Evolutionary conservation across 2,329 filamentous ascomycete genomes (phyloP), one percentile per base, ranked within the genome.

Genomic region (Rhynchosporium secalis): DNA sequence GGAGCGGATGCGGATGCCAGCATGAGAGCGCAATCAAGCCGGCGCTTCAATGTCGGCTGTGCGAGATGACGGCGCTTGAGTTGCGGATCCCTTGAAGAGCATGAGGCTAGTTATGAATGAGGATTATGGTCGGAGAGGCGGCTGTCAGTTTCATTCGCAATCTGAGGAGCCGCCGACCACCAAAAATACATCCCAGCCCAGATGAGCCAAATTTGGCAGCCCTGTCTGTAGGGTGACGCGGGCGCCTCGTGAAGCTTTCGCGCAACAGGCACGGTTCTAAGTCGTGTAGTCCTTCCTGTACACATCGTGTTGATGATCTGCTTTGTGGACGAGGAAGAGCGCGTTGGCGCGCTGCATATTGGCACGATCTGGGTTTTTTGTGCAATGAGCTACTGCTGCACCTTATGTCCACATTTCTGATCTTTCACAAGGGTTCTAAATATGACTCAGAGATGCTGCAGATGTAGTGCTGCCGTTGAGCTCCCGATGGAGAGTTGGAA

Each of bases 391-490:
- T 43, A 43, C 57, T 59, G 15, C 64, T 65, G 62, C 65, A 43
- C 55, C 54, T 64, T 49, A 54, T 61, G 56, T 58, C 56, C 33
- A 58, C 57, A 58, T 63, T 26, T 40, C 47, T 20, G 59, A 29
- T 45, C 49, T 56, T 6, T 49, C 54, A 45, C 61, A 65, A 59
- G 61, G 56, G 46, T 62, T 68, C 68, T 70, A 70, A 70, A 62
- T 67, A 69, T 74, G 72, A 74, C 63, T 74, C 72, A 74, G 64
- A 69, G 67, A 64, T 61, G 62, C 70, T 71, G 70, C 70, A 57
- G 48, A 51, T 59, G 51, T 57, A 63, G 60, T 71, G 62, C 65
- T 63, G 63, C 40, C 45, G 41, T 62, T 43, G 36, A 47, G 29
- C 9, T 62, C 66, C 67, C 56, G 61, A 69, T 62, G 41, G 48